Evolutionary conservation across 192 early-diverging fungal genomes (phyloP).

Genomic region (Rhizoclosmatium sp.): DNA sequence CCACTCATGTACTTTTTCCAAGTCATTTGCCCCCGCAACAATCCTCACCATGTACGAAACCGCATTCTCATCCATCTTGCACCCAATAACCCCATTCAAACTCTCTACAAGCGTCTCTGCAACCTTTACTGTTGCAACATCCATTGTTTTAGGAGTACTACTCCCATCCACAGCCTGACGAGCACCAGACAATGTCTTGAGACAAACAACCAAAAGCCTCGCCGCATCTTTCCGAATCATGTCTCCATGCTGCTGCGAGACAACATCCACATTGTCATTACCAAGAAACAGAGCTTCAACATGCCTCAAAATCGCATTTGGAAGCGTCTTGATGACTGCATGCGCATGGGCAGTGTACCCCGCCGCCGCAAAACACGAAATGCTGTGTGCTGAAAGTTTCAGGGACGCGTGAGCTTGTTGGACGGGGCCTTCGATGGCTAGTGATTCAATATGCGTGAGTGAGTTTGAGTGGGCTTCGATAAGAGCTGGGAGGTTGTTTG

Average conservation of each 20-base stretch:
- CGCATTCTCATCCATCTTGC: neutral
- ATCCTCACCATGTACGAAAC: neutral
- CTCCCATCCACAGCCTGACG: neutral
- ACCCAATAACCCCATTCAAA: constrained; percentile 15
- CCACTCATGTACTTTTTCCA: neutral
- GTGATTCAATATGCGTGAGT: neutral
- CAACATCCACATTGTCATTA: neutral
- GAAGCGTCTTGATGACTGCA: neutral
- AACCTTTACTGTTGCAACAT: neutral
- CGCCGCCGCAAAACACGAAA: neutral
- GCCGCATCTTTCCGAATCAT: constrained; percentile 15
- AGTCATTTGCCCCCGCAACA: neutral
- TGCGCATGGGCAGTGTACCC: constrained; percentile 2
- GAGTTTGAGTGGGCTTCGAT: neutral
- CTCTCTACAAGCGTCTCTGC: neutral
- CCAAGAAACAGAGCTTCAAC: neutral
- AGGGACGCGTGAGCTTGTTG: neutral
- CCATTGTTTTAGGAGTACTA: neutral
- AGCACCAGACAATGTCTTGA: neutral
- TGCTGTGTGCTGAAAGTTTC: neutral
- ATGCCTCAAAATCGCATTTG: neutral
- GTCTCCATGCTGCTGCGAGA: neutral
- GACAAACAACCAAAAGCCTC: neutral
- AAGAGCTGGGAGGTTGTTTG: neutral
- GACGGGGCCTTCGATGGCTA: neutral